Evolutionary conservation across 2,329 filamentous ascomycete genomes (phyloP), one percentile per base, ranked within the genome.

Genomic region (Emmonsia crescens): DNA sequence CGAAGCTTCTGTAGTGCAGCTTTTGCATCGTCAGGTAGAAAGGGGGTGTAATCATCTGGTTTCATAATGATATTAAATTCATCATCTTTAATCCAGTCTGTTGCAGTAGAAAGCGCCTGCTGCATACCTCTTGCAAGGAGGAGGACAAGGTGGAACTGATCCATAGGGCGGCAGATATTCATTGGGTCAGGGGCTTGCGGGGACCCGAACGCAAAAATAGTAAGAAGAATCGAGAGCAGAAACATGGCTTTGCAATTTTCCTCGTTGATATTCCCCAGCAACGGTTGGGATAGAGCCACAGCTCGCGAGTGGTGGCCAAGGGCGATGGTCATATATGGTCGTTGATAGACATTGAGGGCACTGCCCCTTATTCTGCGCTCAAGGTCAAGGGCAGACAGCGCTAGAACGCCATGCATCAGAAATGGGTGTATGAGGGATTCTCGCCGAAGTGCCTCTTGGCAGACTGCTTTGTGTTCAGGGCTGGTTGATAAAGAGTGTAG

Each of bases 231-330:
- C 31, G 69, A 72, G 1, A 75, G 63, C 0, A 74, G 70, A 61
- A 76, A 76, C 0, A 71, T 65, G 9, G 74, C 73, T 60, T 75
- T 70, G 54, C 67, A 74, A 60, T 74, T 73, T 8, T 69, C 61
- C 36, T 62, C 64, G 16, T 66, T 68, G 8, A 72, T 63, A 12
- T 67, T 66, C 5, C 62, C 60, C 2, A 65, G 58, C 14, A 61
- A 56, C 46, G 66, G 65, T 21, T 63, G 60, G 44, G 74, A 73
- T 1, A 67, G 68, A 21, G 60, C 57, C 5, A 71, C 59, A 19
- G 70, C 70, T 33, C 66, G 66, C 8, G 60, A 65, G 38, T 71
- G 69, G 42, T 73, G 70, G 14, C 63, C 64, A 8, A 72, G 69
- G 4, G 75, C 74, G 14, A 64, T 65, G 14, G 64, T 62, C 3